Base-by-base conservation (phyloP, 148 eudicot genomes). In the Rhododendron griersonianum region DNA sequence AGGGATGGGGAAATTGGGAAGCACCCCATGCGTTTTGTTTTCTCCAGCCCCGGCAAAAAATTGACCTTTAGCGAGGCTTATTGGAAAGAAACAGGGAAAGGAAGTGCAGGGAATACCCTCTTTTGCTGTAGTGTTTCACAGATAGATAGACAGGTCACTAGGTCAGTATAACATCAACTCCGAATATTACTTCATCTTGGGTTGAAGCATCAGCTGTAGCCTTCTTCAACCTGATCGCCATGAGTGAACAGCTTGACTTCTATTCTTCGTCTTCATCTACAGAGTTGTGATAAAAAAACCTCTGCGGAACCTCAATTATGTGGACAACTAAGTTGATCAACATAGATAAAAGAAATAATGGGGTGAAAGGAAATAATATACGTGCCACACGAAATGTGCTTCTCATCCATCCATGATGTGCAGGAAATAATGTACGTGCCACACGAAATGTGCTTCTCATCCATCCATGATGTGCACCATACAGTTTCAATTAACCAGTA, bases 361-460 rank as follows among this genome's bases (percentile, higher is more conserved):
- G 14, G 51, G n/a, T 44, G 50, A 44, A 44, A 77, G 21, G 61
- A 55, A 55, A 55, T 18, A 55, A 55, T 55, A 55, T 55, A 55
- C 61, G 11, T 47, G 50, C 50, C 50, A 47, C 74, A 91, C 35
- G 39, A 50, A 50, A 69, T 87, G 81, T 91, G 92, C 82, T 86
- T 91, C 85, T 87, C 89, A 85, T 91, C 28, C 37, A 90, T 88
- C 91, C 91, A 88, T 69, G 53, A 59, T 57, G 47, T 80, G 78
- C 71, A 50, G 45, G 45, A 41, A 41, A 41, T 41, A 41, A 41
- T 41, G 45, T 41, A 41, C 18, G 28, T n/a, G 30, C 30, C 71
- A 23, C 74, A 91, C 25, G 48, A 50, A 50, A 69, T 89, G 81
- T 91, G 91, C 82, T 87, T 91, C 85, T 87, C 89, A 85, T 91